These are phyloP conservation scores for Podila epicladia DNA, from an alignment of 192 early-diverging fungal genomes.

Conservation along the genomic window DNA sequence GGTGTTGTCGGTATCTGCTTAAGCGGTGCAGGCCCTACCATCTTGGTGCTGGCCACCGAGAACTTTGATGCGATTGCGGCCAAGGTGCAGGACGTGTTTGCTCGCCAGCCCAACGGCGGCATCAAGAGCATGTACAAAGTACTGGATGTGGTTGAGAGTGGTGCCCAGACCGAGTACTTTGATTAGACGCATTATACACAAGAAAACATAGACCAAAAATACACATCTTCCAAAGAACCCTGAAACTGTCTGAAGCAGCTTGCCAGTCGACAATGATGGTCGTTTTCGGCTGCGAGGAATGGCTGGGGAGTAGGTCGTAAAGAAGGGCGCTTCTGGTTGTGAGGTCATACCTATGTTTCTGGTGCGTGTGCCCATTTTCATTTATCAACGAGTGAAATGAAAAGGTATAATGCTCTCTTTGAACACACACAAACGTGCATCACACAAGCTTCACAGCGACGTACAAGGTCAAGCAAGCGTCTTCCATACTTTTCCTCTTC, in stretches of 20 bases:
- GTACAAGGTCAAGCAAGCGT: not conserved
- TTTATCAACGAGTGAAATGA: too few species aligned
- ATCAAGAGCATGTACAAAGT: constrained; percentile 67
- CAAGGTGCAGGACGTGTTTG: constrained; percentile 70
- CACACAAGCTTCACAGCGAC: too few species aligned
- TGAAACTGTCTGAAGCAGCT: too few species aligned
- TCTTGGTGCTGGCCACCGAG: constrained; percentile 85
- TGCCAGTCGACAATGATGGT: too few species aligned
- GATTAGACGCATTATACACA: constrained; percentile 4
- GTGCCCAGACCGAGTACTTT: constrained; percentile 53
- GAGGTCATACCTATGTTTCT: too few species aligned
- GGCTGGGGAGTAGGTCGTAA: too few species aligned
- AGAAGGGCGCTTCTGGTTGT: too few species aligned
- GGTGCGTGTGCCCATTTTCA: too few species aligned
- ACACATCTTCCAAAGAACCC: not conserved
- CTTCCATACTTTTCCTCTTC: not conserved
- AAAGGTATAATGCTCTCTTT: too few species aligned
- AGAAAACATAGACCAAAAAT: not conserved
- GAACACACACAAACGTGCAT: too few species aligned
- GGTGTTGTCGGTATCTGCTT: constrained; percentile 94
- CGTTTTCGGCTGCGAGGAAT: too few species aligned
- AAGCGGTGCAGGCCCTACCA: constrained; percentile 96
- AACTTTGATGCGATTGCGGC: constrained; percentile 89
- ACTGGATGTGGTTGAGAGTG: constrained; percentile 70
- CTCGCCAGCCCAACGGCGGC: constrained; percentile 55